Conservation (phyloP, 1,284 basidiomycete genomes). For the Irpex lacteus region DNA sequence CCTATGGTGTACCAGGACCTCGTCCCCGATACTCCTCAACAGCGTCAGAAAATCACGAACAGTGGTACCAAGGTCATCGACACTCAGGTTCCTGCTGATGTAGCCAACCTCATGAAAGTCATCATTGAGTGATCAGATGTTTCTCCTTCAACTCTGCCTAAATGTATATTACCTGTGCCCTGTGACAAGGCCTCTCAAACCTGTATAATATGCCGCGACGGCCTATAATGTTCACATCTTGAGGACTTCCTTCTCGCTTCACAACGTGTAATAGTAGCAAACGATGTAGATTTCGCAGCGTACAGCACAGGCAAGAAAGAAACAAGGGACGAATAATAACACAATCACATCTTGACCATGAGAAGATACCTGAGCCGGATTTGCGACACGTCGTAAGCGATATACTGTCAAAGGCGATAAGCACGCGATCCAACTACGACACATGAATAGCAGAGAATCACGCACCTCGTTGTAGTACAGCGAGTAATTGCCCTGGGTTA, state of each 20-base stretch:
- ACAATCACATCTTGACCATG: conserved; percentile 37
- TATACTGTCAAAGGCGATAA: conserved; percentile 25
- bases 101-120: background rate
- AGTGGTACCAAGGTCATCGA: background rate
- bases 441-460: background rate
- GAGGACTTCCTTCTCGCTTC: no score
- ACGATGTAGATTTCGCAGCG: no score
- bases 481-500: conserved; percentile 28
- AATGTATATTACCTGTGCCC: no score
- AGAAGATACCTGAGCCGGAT: conserved; percentile 40
- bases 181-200: no score
- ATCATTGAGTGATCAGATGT: background rate
- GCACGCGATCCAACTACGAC: background rate
- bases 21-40: background rate
- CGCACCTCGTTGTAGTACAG: conserved; percentile 55
- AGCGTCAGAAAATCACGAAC: background rate
- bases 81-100: background rate
- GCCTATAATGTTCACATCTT: no score
- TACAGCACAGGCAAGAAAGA: no score
- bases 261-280: no score
- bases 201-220: no score
- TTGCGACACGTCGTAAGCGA: conserved; percentile 39
- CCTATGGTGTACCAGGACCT: background rate
- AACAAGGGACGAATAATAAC: no score
- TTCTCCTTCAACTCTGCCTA: no score